Evolutionary conservation across 139 green algal genomes (phyloP), one percentile per base, ranked within the genome.

Genomic region (Coelastrella sp.): DNA sequence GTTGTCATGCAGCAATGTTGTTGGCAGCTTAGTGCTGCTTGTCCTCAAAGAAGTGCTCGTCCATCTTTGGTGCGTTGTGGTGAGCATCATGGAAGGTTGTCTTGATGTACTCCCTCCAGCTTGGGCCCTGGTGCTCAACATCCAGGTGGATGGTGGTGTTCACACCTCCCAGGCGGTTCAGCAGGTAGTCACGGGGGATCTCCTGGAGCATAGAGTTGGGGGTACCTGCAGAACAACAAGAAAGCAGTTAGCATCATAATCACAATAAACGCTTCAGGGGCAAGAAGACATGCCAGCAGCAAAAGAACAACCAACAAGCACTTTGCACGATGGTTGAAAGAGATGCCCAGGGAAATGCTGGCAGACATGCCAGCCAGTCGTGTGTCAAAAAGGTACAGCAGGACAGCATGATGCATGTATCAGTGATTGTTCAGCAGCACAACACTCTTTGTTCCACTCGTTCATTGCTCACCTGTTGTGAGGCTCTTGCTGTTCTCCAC

Each of bases 171-270:
- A 91, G 76, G 62, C 88, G 86, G 41, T 81, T 85, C 13, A 89
- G 75, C n/a, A 92, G 83, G 82, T 92, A 92, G 37, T 89, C 85
- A 43, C 85, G 85, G 3, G 88, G 88, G 79, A 92, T 92, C 88
- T 92, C 88, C 83, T 89, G 85, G 3, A 92, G 41, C 78, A 89
- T 87, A 32, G 66, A 74, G 82, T 72, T 83, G 82, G 35, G 68
- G 41, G 75, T 51, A 35, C 86, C 81, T 64, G 53, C 11, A 13
- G 45, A 23, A 57, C 45, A 57, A 13, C 11, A 57, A 9, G 15
- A 13, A 57, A 9, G 15, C 45, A 57, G 45, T 23, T 2, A 57
- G 11, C n/a, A n/a, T n/a, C n/a, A n/a, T n/a, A n/a, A n/a, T n/a
- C n/a, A n/a, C n/a, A n/a, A n/a, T n/a, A n/a, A n/a, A n/a, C n/a